These are phyloP conservation scores for Ophiostoma quercus DNA, from an alignment of 2,329 filamentous ascomycete genomes.

Conservation along the genomic window DNA sequence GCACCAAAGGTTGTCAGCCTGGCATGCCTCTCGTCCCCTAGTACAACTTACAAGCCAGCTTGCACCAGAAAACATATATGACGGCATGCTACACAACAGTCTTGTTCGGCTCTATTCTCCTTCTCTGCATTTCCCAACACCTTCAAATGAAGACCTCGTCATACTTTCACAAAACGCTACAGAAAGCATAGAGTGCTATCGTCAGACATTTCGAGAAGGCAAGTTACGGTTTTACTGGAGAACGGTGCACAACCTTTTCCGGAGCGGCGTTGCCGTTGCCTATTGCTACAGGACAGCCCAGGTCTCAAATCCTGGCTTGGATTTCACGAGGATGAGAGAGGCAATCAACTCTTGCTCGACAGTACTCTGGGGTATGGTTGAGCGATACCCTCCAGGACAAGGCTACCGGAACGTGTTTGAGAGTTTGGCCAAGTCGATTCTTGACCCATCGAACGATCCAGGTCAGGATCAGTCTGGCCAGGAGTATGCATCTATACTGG, in stretches of 20 bases:
- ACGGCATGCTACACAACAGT: slow-evolving; percentile 1
- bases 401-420: not conserved
- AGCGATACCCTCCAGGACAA: not conserved
- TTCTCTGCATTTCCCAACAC: not conserved
- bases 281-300: slow-evolving; percentile 1
- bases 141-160: slow-evolving; percentile 22
- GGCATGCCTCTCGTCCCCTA: not conserved
- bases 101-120: slow-evolving; percentile 4
- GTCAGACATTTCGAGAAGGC: not conserved
- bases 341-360: not conserved
- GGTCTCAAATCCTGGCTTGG: not conserved
- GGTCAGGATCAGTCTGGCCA: not conserved
- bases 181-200: slow-evolving; percentile 4
- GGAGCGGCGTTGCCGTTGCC: not conserved
- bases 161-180: not conserved
- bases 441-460: not conserved
- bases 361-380: not conserved
- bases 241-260: not conserved
- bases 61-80: not conserved
- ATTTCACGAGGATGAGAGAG: not conserved
- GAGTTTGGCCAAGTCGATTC: slow-evolving; percentile 1
- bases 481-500: not conserved
- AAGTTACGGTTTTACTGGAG: not conserved
- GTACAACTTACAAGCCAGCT: not conserved
- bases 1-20: not conserved